phyloP scores from a whole-genome alignment of 768 basidiomycete genomes.

The Rhodotorula sphaerocarpa region DNA sequence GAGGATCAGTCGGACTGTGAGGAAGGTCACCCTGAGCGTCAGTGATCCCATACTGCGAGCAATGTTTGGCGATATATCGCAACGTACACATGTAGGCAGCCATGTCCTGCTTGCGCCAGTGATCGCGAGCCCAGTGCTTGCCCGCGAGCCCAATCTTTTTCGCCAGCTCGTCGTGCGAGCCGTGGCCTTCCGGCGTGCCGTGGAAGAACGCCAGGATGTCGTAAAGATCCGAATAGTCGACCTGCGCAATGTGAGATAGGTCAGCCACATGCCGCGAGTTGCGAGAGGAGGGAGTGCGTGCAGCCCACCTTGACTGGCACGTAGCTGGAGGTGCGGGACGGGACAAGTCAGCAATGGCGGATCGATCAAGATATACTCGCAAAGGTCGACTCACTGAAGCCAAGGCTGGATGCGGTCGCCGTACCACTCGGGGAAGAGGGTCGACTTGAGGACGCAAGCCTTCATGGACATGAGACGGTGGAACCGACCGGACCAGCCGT shows the following conservation, averaged over 20 bases:
- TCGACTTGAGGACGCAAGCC: conserved; percentile 75
- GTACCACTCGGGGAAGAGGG: conserved; percentile 83
- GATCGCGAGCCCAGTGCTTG: conserved; percentile 34
- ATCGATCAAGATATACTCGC: not conserved
- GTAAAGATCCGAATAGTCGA: conserved; percentile 47
- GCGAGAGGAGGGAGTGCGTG: not conserved
- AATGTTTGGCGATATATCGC: not conserved
- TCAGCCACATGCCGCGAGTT: conserved; percentile 26
- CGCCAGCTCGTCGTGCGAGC: conserved; percentile 56
- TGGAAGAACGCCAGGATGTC: conserved; percentile 66
- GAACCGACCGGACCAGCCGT: conserved; percentile 64
- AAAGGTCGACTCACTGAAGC: conserved; percentile 44
- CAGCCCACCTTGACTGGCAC: not conserved
- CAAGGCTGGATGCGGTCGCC: conserved; percentile 88
- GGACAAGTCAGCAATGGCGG: not conserved
- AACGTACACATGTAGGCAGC: conserved; percentile 34
- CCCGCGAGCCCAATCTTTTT: conserved; percentile 54
- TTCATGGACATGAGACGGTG: conserved; percentile 74
- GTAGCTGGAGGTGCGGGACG: not conserved
- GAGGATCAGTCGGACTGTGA: conserved; percentile 33
- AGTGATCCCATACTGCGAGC: not conserved
- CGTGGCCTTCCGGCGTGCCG: conserved; percentile 53
- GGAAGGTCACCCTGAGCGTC: too few relatives aligned
- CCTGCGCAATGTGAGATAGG: conserved; percentile 1
- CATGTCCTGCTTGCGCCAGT: conserved; percentile 38